Evolutionary conservation across 2,329 filamentous ascomycete genomes (phyloP).

Genomic region (Pleoardoris graminearum): DNA sequence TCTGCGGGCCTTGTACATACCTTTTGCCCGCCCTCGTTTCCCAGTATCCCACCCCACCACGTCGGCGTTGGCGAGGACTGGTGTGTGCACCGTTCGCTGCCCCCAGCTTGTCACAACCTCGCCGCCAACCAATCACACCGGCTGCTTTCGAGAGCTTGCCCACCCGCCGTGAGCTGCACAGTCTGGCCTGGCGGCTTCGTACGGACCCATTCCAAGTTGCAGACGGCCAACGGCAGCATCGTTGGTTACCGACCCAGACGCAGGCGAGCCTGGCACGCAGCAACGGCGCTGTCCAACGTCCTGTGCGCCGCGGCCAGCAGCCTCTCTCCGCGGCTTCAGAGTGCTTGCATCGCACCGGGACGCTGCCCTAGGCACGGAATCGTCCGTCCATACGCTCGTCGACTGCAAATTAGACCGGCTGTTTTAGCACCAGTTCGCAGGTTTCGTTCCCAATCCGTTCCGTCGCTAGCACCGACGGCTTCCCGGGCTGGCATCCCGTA

Average conservation of each 20-base stretch:
- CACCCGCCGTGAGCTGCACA: slow-evolving; percentile 21
- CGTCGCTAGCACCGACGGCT: slow-evolving; percentile 13
- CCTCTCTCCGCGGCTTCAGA: slow-evolving; percentile 1
- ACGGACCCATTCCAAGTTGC: slow-evolving; percentile 22
- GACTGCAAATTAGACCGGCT: background rate
- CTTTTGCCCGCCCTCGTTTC: slow-evolving; percentile 11
- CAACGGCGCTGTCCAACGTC: slow-evolving; percentile 12
- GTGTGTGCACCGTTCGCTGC: slow-evolving; percentile 19
- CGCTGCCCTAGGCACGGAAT: slow-evolving; percentile 5
- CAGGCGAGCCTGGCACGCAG: slow-evolving; percentile 19
- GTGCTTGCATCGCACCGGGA: background rate
- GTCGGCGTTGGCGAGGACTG: slow-evolving; percentile 13
- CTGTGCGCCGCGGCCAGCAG: slow-evolving; percentile 1
- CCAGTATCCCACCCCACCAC: slow-evolving; percentile 7
- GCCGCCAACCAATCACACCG: slow-evolving; percentile 12
- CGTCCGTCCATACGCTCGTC: slow-evolving; percentile 8
- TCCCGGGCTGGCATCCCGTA: slow-evolving; percentile 15
- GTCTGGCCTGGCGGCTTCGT: slow-evolving; percentile 24
- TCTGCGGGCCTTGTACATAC: slow-evolving; percentile 8
- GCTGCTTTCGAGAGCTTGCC: slow-evolving; percentile 18
- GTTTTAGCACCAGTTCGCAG: slow-evolving; percentile 4
- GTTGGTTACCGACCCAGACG: slow-evolving; percentile 2
- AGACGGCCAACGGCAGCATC: slow-evolving; percentile 22
- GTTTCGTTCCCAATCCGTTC: slow-evolving; percentile 1
- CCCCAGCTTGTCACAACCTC: slow-evolving; percentile 11